Conservation (phyloP, 192 early-diverging fungal species). For the Neocallimastix lanati region DNA sequence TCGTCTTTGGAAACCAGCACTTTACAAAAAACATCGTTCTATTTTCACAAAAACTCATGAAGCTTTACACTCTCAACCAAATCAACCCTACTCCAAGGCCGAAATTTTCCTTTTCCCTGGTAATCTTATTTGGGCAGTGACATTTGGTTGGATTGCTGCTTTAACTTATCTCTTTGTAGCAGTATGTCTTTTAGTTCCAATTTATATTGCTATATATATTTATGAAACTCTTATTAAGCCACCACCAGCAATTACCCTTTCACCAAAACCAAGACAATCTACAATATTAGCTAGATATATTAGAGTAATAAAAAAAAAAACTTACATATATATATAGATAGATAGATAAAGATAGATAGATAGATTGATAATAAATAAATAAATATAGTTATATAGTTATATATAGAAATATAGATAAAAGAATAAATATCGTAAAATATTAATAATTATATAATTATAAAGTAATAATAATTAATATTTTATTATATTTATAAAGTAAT, state of each 20-base stretch:
- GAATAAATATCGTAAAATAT: no score
- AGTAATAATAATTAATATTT: no score
- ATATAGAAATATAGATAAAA: no score
- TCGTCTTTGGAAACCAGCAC: slow-evolving; percentile 87
- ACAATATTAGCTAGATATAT: slow-evolving; percentile 6
- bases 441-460: no score
- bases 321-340: no score
- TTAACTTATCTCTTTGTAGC: slow-evolving; percentile 41
- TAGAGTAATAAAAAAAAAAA: no score
- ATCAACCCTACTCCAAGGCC: slow-evolving; percentile 26
- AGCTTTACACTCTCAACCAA: slow-evolving; percentile 51
- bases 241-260: neutral
- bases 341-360: no score
- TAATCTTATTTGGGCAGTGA: slow-evolving; percentile 69
- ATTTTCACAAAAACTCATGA: slow-evolving; percentile 60
- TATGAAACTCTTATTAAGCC: neutral
- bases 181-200: slow-evolving; percentile 23
- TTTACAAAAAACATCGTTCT: slow-evolving; percentile 86
- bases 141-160: slow-evolving; percentile 82
- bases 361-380: no score
- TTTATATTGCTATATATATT: slow-evolving; percentile 12
- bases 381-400: no score
- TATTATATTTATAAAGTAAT: no score
- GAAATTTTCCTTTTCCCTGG: slow-evolving; percentile 56
- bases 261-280: neutral